Evolutionary conservation across 768 basidiomycete species (phyloP).

Genomic region (Leccinellum rugosiceps): DNA sequence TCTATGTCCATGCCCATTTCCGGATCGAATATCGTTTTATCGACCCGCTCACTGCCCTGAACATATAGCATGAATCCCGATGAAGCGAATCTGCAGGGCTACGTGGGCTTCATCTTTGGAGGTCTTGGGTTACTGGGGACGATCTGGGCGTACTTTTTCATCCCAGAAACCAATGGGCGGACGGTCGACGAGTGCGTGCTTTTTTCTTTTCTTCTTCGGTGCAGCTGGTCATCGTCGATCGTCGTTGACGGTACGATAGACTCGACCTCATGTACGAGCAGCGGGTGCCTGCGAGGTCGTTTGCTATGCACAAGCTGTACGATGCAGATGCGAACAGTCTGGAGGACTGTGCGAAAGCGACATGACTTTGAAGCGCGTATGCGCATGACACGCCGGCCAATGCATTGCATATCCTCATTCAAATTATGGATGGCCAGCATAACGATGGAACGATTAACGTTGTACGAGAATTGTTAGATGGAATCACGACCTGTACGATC

Average conservation of each 20-base stretch:
- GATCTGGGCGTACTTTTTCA: conserved; percentile 27
- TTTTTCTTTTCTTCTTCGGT: background rate
- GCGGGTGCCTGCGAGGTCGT: conserved; percentile 27
- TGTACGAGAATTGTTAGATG: too few relatives aligned
- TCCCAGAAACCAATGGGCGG: conserved; percentile 27
- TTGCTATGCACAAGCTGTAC: conserved; percentile 17
- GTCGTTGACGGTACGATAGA: conserved; percentile 2
- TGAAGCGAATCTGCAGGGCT: conserved; percentile 26
- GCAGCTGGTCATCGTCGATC: background rate
- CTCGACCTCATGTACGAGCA: conserved; percentile 33
- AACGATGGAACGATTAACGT: too few relatives aligned
- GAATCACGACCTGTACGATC: too few relatives aligned
- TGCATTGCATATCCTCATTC: too few relatives aligned
- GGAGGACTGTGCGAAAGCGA: background rate
- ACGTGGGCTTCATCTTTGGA: conserved; percentile 29
- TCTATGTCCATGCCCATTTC: background rate
- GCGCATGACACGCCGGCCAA: too few relatives aligned
- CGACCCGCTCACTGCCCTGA: background rate
- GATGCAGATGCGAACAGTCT: background rate
- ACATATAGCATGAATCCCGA: conserved; percentile 25
- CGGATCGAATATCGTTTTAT: background rate
- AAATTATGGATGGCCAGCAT: too few relatives aligned
- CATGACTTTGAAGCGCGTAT: too few relatives aligned
- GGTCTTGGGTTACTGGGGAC: conserved; percentile 20
- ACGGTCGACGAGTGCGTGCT: conserved; percentile 29